Conservation (phyloP, 2,329 filamentous ascomycete genomes). For the Penicillium sp. region DNA sequence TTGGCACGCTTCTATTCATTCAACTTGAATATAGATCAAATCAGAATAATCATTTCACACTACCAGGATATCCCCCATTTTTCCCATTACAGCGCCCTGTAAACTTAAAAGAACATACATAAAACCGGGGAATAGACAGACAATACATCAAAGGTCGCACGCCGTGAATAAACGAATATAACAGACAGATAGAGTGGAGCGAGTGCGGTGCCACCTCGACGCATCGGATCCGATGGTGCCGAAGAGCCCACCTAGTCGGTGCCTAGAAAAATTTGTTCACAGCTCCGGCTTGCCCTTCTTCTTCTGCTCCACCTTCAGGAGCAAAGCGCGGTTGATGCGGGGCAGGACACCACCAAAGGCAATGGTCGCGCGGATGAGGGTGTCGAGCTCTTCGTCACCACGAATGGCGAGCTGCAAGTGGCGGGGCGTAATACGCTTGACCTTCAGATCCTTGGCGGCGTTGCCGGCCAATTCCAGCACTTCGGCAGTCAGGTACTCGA, state of each 20-base stretch:
- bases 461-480: conserved; percentile 97
- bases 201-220: background rate
- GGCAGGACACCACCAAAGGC: conserved; percentile 97
- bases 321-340: conserved; percentile 94
- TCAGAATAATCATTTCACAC: conserved; percentile 27
- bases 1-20: no score
- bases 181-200: conserved; percentile 5
- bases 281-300: conserved; percentile 65
- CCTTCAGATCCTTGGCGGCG: conserved; percentile 97
- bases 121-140: conserved; percentile 25
- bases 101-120: conserved; percentile 26
- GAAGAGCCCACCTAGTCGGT: conserved; percentile 1
- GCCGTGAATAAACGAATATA: conserved; percentile 20
- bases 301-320: conserved; percentile 96
- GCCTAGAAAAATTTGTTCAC: conserved; percentile 14
- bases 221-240: conserved; percentile 9
- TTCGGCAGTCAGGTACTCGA: conserved; percentile 97
- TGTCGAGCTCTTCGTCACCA: conserved; percentile 97
- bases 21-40: no score
- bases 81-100: conserved; percentile 40
- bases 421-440: conserved; percentile 98
- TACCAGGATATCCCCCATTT: conserved; percentile 33
- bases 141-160: conserved; percentile 25
- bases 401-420: conserved; percentile 97
- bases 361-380: conserved; percentile 93